These are phyloP conservation scores for Xylaria acuta DNA, from an alignment of 495 filamentous ascomycete species.

Conservation along the genomic window DNA sequence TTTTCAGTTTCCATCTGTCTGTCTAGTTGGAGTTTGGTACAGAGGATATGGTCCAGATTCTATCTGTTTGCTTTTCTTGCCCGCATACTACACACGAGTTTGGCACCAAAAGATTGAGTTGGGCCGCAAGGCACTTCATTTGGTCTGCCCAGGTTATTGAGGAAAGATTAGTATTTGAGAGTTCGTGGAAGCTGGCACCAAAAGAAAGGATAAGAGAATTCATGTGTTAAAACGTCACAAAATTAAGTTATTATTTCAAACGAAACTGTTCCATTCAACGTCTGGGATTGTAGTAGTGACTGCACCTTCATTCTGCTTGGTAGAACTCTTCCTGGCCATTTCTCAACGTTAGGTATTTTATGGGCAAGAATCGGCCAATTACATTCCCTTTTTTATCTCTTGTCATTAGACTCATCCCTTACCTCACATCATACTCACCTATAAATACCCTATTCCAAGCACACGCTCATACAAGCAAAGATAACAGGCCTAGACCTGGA, in stretches of 20 bases:
- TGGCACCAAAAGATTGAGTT: not conserved
- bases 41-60: not conserved
- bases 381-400: too few relatives aligned
- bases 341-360: not conserved
- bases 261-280: not conserved
- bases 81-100: not conserved
- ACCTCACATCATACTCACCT: not conserved
- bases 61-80: constrained; percentile 8
- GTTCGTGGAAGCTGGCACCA: not conserved
- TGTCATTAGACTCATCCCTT: not conserved
- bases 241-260: not conserved
- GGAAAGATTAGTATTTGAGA: not conserved
- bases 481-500: not conserved
- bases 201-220: not conserved
- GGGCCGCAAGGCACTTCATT: not conserved
- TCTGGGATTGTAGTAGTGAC: not conserved
- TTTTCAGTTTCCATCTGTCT: not conserved
- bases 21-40: not conserved
- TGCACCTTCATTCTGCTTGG: not conserved
- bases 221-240: not conserved
- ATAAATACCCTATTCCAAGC: not conserved
- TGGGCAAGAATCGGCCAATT: not conserved
- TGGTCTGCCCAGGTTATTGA: not conserved
- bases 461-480: not conserved
- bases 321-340: not conserved